Conservation (phyloP, 2,329 filamentous ascomycete genomes). For the Pyricularia grisea region DNA sequence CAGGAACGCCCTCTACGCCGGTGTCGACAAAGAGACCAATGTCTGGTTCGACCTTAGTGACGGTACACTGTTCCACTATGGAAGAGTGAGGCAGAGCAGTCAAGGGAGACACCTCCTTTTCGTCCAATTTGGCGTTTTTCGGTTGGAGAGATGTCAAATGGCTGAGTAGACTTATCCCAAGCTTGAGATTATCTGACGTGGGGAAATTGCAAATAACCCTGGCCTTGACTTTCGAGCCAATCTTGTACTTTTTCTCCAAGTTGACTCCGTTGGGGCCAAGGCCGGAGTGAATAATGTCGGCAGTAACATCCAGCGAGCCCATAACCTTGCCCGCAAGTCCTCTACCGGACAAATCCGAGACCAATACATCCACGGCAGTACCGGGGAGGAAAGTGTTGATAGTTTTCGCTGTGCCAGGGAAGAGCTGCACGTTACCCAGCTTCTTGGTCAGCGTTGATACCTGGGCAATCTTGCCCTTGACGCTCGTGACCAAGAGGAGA, state of each 20-base stretch:
- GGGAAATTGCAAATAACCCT: conserved; percentile 86
- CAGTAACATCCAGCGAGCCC: conserved; percentile 82
- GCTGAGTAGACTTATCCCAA: conserved; percentile 83
- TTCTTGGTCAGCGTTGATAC: conserved; percentile 67
- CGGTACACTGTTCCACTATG: conserved; percentile 66
- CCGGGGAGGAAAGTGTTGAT: conserved; percentile 88
- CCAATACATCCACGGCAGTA: conserved; percentile 75
- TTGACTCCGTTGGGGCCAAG: conserved; percentile 59
- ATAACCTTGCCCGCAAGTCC: conserved; percentile 88
- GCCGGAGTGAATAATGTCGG: conserved; percentile 84
- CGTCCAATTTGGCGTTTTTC: conserved; percentile 31
- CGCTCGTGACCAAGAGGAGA: conserved; percentile 70
- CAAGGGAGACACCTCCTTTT: conserved; percentile 29
- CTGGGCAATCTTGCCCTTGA: conserved; percentile 81
- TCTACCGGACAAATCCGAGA: conserved; percentile 63
- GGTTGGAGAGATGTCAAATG: conserved; percentile 60
- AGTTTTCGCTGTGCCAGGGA: conserved; percentile 67
- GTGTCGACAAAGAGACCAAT: conserved; percentile 76
- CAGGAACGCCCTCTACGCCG: conserved; percentile 56
- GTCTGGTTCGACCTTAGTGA: conserved; percentile 69
- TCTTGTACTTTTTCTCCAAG: conserved; percentile 68
- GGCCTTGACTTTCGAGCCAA: conserved; percentile 75
- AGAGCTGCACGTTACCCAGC: conserved; percentile 56
- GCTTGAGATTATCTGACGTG: conserved; percentile 65
- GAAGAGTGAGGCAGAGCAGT: conserved; percentile 61